Percentiles rank a stretch among this genome's conserved stretches.
Conservation (phyloP, 176 grass and related monocot species). For the Triticum dicoccoides region DNA sequence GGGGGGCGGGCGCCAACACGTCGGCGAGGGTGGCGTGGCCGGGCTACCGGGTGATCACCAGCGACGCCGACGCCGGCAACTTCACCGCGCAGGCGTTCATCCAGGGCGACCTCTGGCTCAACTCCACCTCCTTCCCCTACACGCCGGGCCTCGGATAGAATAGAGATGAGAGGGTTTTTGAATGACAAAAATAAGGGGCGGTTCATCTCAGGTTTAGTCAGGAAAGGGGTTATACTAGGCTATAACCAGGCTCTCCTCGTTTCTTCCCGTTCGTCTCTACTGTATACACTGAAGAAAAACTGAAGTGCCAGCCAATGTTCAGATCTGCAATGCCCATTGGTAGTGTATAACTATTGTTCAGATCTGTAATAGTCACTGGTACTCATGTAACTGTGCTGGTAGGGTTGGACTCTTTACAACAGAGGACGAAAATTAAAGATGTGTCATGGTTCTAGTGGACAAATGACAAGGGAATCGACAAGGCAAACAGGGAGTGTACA, state of each 20-base stretch:
- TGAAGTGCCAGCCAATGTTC: neutral
- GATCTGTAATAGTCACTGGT: neutral
- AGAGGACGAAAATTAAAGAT: neutral
- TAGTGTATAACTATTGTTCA: neutral
- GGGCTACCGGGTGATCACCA: conserved; percentile 64
- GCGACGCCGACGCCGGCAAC: conserved; percentile 53
- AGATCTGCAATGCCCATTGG: neutral
- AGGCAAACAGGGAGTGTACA: neutral
- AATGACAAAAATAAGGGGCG: too few relatives aligned
- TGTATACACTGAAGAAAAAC: neutral
- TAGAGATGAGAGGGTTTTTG: conserved; percentile 6
- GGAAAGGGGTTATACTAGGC: neutral
- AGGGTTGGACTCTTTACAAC: neutral
- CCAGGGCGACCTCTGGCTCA: conserved; percentile 79
- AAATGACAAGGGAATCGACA: neutral
- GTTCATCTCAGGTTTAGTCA: neutral
- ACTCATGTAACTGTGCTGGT: too few relatives aligned
- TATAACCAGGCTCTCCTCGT: neutral
- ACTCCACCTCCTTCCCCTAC: conserved; percentile 54
- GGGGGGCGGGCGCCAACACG: conserved; percentile 50
- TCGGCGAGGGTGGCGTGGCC: conserved; percentile 63
- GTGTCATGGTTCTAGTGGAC: neutral
- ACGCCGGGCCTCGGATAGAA: conserved; percentile 35
- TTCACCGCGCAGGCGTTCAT: conserved; percentile 72
- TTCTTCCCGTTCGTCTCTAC: neutral